These are phyloP conservation scores for Cyclostephanos invisitatus DNA, from an alignment of 108 stramenopile genomes.

Conservation along the genomic window DNA sequence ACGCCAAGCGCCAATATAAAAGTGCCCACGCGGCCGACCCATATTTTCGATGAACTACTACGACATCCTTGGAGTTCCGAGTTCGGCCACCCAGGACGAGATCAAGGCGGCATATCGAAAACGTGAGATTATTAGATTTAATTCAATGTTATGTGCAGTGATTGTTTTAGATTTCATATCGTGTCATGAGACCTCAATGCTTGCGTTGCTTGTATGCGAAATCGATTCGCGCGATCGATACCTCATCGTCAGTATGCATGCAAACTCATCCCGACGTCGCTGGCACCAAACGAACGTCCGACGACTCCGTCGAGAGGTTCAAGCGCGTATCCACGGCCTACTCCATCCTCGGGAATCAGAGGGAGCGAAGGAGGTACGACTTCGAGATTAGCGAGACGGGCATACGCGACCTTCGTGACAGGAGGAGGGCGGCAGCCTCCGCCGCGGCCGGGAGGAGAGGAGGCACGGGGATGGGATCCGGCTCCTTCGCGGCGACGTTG, in stretches of 20 bases:
- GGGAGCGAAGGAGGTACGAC: slow-evolving; percentile 65
- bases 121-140: not conserved
- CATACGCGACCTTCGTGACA: slow-evolving; percentile 16
- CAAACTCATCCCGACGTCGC: slow-evolving; percentile 93
- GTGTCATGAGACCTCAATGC: too few relatives aligned
- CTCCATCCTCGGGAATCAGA: slow-evolving; percentile 59
- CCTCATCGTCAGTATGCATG: slow-evolving; percentile 57
- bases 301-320: slow-evolving; percentile 63
- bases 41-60: slow-evolving; percentile 60
- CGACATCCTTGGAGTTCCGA: slow-evolving; percentile 76
- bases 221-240: not conserved
- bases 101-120: slow-evolving; percentile 92
- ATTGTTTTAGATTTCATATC: too few relatives aligned
- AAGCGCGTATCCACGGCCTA: slow-evolving; percentile 78
- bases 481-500: slow-evolving; percentile 38
- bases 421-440: slow-evolving; percentile 7
- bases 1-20: too few relatives aligned
- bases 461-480: slow-evolving; percentile 15
- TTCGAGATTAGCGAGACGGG: slow-evolving; percentile 26
- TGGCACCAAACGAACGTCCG: slow-evolving; percentile 17
- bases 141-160: too few relatives aligned
- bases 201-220: not conserved
- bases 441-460: slow-evolving; percentile 14
- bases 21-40: not conserved
- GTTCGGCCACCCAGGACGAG: slow-evolving; percentile 68